Evolutionary conservation across 2,329 filamentous ascomycete species (phyloP).

Genomic region (Fusarium sp.): DNA sequence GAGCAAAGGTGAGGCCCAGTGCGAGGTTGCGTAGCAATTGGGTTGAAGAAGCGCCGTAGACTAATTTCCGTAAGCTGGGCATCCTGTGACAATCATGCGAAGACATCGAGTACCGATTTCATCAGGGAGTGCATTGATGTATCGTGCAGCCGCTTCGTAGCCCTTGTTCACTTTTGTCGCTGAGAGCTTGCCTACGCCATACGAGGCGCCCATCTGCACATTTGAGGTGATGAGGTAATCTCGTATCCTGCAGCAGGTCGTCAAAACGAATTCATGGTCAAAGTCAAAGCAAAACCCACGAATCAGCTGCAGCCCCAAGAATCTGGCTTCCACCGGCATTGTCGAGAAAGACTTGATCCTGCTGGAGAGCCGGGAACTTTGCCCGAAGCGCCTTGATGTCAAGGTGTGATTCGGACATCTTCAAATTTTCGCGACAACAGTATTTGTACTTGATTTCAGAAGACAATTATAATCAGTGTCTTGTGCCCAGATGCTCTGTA

Average conservation of each 20-base stretch:
- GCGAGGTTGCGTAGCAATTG: conserved; percentile 79
- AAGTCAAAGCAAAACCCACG: neutral
- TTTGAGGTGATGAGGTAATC: conserved; percentile 74
- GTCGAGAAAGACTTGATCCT: conserved; percentile 76
- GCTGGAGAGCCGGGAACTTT: conserved; percentile 72
- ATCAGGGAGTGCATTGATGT: conserved; percentile 71
- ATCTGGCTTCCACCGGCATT: conserved; percentile 81
- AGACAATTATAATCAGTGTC: rapidly evolving
- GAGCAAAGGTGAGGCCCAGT: conserved; percentile 58
- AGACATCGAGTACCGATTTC: conserved; percentile 64
- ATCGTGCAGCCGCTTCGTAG: conserved; percentile 71
- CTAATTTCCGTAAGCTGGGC: neutral
- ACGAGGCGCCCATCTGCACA: conserved; percentile 78
- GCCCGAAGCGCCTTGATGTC: conserved; percentile 46
- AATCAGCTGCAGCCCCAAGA: conserved; percentile 62
- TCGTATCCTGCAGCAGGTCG: conserved; percentile 51
- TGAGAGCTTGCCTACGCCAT: conserved; percentile 66
- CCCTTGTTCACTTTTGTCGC: conserved; percentile 58
- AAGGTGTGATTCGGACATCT: conserved; percentile 26
- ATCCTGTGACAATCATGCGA: rapidly evolving
- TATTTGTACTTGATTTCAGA: rapidly evolving
- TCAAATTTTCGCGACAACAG: rapidly evolving
- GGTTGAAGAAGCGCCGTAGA: conserved; percentile 75
- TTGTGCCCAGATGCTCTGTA: neutral
- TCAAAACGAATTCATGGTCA: too few species aligned